A percentile compares a stretch with the other conserved stretches of the same genome.
Evolutionary conservation across 495 filamentous ascomycete genomes (phyloP).

Genomic region (Lasiosphaeria ovina): DNA sequence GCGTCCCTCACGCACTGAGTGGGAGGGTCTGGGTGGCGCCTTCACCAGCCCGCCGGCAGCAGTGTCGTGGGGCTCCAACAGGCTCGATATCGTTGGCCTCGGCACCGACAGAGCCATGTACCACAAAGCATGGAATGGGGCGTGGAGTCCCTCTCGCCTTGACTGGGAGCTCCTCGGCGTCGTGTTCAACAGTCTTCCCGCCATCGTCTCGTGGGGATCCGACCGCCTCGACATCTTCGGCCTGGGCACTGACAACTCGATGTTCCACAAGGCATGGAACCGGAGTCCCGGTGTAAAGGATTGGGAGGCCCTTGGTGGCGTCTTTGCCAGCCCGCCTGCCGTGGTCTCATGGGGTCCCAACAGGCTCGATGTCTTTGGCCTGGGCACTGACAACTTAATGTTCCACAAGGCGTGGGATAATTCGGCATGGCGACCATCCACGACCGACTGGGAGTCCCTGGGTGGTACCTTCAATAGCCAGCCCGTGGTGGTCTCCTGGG

Average conservation of each 20-base stretch:
- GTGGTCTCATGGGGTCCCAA: background rate
- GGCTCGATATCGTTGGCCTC: background rate
- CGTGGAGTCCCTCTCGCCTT: background rate
- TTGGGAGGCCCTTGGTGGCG: background rate
- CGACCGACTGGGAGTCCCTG: background rate
- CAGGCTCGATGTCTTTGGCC: background rate
- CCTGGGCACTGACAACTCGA: background rate
- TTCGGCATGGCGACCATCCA: background rate
- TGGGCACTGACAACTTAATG: background rate
- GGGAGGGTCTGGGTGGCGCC: background rate
- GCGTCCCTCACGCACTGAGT: background rate
- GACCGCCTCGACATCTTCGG: background rate
- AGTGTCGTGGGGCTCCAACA: background rate
- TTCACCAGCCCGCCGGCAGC: background rate
- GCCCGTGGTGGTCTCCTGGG: background rate
- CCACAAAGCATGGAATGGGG: background rate
- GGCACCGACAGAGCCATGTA: background rate
- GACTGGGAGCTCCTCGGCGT: background rate
- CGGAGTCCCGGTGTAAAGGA: background rate
- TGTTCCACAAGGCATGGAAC: background rate
- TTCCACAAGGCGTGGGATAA: background rate
- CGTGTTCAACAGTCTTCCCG: background rate
- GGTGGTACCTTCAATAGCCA: background rate
- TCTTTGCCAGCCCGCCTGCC: background rate
- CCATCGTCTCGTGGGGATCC: background rate